phyloP scores from a whole-genome alignment of 768 basidiomycete genomes.

The Butyriboletus loyo region DNA sequence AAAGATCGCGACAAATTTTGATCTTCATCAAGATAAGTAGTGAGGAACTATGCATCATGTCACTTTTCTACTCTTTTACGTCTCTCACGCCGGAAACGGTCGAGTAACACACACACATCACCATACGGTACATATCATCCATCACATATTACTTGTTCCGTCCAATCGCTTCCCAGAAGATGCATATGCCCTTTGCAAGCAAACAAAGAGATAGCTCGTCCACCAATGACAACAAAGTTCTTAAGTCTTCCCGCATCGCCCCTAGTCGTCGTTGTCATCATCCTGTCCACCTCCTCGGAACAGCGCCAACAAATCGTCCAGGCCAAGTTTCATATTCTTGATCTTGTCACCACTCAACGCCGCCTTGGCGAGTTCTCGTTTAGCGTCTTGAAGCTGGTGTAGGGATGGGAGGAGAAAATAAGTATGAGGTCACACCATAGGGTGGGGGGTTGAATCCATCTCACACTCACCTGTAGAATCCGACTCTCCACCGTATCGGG shows the following conservation, averaged over 20 bases:
- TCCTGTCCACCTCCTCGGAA: constrained; percentile 60
- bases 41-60: no score
- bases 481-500: constrained; percentile 85
- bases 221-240: neutral
- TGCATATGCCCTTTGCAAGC: neutral
- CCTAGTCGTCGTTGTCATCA: constrained; percentile 43
- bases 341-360: constrained; percentile 87
- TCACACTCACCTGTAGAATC: constrained; percentile 57
- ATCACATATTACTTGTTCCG: neutral
- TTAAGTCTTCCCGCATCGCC: neutral
- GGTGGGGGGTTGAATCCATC: neutral
- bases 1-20: neutral
- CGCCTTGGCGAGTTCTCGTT: constrained; percentile 78
- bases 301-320: constrained; percentile 82
- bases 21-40: no score
- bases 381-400: constrained; percentile 79
- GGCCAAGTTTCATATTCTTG: constrained; percentile 77
- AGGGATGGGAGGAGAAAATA: constrained; percentile 23
- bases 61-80: no score
- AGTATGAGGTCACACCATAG: neutral
- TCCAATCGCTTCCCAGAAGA: neutral
- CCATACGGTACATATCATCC: neutral
- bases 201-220: neutral
- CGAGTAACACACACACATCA: neutral
- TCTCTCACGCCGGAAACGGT: no score